These are phyloP conservation scores for Protostelium mycophagum DNA, from an alignment of 78 protist species.

Conservation along the genomic window DNA sequence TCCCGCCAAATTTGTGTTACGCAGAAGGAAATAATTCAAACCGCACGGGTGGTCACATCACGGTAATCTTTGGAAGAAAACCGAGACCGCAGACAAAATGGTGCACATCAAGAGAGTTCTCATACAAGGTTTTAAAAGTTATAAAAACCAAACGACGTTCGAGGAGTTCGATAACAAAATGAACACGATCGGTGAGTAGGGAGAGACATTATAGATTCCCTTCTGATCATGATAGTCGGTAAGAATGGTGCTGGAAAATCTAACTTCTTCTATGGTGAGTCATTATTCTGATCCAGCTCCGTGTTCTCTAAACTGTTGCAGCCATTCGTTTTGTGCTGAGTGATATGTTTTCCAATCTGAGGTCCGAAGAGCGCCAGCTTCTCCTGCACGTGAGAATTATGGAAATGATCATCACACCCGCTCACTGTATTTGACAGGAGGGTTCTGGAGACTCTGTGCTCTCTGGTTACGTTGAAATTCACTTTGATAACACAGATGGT, in stretches of 20 bases:
- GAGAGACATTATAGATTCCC: not conserved
- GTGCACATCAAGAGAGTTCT: slow-evolving; percentile 5
- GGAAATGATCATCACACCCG: not conserved
- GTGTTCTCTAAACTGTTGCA: not conserved
- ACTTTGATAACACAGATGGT: slow-evolving; percentile 91
- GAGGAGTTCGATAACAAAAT: slow-evolving; percentile 6
- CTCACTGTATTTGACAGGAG: not conserved
- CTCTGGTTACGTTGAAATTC: slow-evolving; percentile 91
- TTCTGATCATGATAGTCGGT: slow-evolving; percentile 42
- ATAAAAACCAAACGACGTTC: slow-evolving; percentile 14
- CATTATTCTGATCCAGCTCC: not conserved
- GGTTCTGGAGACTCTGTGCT: slow-evolving; percentile 51
- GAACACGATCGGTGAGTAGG: slow-evolving; percentile 27
- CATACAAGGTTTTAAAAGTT: slow-evolving; percentile 31
- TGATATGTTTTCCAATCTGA: slow-evolving; percentile 31
- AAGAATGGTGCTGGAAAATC: slow-evolving; percentile 65
- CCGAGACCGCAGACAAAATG: not conserved
- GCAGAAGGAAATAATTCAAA: not conserved
- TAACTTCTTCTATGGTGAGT: slow-evolving; percentile 50
- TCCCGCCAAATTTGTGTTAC: not conserved
- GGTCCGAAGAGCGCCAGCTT: slow-evolving; percentile 48
- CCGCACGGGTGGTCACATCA: not conserved
- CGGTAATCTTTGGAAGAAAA: not conserved
- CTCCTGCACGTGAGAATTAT: slow-evolving; percentile 64
- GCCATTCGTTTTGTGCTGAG: slow-evolving; percentile 89